phyloP scores from a whole-genome alignment of 192 early-diverging fungal species.

The Podila epicladia region DNA sequence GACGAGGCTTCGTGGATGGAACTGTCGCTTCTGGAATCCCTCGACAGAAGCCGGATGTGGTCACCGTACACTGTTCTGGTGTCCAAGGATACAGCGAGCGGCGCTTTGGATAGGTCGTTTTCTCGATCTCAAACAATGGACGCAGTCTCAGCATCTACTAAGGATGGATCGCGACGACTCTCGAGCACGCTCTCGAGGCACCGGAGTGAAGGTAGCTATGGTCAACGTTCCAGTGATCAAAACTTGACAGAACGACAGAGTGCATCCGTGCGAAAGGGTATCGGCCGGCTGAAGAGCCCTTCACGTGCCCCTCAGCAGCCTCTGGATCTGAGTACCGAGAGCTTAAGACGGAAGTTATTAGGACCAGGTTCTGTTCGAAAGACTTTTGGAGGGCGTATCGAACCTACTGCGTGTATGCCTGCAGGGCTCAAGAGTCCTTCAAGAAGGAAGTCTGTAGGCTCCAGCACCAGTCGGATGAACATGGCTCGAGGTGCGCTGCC shows the following conservation, averaged over 20 bases:
- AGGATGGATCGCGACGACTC: constrained; percentile 2
- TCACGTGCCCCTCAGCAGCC: constrained; percentile 25
- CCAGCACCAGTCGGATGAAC: neutral
- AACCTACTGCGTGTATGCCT: neutral
- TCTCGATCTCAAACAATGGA: constrained; percentile 27
- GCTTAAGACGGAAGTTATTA: constrained; percentile 22
- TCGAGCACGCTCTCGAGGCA: constrained; percentile 8
- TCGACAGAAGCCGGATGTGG: constrained; percentile 32
- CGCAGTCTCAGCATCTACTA: neutral
- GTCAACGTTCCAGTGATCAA: neutral
- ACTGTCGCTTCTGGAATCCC: constrained; percentile 14
- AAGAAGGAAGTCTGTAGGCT: neutral
- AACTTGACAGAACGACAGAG: neutral
- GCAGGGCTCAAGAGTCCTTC: constrained; percentile 12
- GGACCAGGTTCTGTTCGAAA: constrained; percentile 27
- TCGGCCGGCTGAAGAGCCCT: constrained; percentile 28
- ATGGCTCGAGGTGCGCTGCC: neutral
- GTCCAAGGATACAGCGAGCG: neutral
- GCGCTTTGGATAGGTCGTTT: constrained; percentile 8
- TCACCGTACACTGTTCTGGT: constrained; percentile 24
- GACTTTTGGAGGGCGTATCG: neutral
- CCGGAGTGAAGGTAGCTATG: constrained; percentile 20
- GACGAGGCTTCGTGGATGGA: constrained; percentile 20
- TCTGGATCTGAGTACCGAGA: constrained; percentile 36
- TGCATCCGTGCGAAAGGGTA: constrained; percentile 11